Base-by-base conservation (phyloP, 2,329 filamentous ascomycete species). In the Rhynchosporium graminicola region DNA sequence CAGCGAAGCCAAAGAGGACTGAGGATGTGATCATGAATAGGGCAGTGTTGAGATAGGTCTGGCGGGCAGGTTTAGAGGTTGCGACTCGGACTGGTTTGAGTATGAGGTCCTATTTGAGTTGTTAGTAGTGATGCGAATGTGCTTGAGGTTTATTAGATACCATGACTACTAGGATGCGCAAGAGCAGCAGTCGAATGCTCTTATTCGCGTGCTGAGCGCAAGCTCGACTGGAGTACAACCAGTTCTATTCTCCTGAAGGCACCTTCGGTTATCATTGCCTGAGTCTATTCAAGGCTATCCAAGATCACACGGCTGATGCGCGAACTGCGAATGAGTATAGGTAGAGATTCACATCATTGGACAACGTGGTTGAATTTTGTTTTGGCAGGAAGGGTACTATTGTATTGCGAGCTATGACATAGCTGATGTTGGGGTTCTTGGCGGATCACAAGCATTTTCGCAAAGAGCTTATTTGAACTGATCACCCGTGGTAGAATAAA, bases 11-110 rank as follows among this genome's bases (percentile, higher is more conserved):
- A 48, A 89, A 76, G 57, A 91, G 80, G 46, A 83, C 67, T 15
- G 82, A 67, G 3, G 82, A 82, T 28, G 85, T 79, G 57, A 71
- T 68, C 48, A 69, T 55, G 46, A 76, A 72, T 28, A 78, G 71
- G 50, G 76, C 60, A 1, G 76, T 84, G 63, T 83, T 84, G 54
- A 91, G 74, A 72, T 90, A 91, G 36, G 86, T 83, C 69, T 83
- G 82, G 57, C 82, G 80, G n/a, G 87, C 85, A 38, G 82, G 77
- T 60, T 83, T 86, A 2, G 87, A 90, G 57, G 83, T 78, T 61
- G 82, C 78, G 67, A 82, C 74, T 65, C 78, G 81, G 65, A 87
- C 69, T 20, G 85, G 85, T 33, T 77, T 73, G 61, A 84, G 76
- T 63, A 84, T 71, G 63, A 79, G 75, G 69, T 81, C 78, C 85